phyloP scores from a whole-genome alignment of 106 monocot species.

The Dendrobium huoshanense region DNA sequence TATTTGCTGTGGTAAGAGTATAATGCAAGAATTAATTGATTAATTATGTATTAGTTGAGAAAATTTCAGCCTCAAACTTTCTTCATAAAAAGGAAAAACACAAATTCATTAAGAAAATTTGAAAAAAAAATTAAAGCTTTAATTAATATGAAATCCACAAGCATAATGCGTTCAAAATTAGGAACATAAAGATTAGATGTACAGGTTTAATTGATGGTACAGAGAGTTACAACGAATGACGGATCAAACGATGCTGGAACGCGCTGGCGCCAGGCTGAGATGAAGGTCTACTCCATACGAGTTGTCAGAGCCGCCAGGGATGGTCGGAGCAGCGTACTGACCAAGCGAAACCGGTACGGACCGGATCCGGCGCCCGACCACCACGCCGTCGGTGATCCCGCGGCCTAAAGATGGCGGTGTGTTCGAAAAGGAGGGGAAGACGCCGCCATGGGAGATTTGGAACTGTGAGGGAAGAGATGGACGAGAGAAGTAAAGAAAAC shows the following conservation, averaged over 20 bases:
- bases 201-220: neutral
- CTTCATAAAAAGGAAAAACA: neutral
- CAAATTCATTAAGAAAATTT: neutral
- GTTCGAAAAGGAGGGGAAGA: neutral
- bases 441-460: conserved; percentile 12
- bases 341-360: neutral
- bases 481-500: neutral
- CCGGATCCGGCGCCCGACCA: neutral
- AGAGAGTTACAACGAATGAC: neutral
- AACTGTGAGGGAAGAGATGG: neutral
- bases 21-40: too few relatives aligned
- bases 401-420: neutral
- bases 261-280: conserved; percentile 55
- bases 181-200: conserved; percentile 4
- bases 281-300: conserved; percentile 41
- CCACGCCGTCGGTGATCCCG: neutral
- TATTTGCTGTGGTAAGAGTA: too few relatives aligned
- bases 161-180: conserved; percentile 4
- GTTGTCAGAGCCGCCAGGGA: neutral
- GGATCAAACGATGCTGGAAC: neutral
- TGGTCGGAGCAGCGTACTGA: neutral
- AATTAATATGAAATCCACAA: neutral
- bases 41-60: too few relatives aligned
- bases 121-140: neutral
- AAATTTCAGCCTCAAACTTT: too few relatives aligned